These are phyloP conservation scores for Citrullus amarus DNA, from an alignment of 306 rosid genomes.

Conservation along the genomic window DNA sequence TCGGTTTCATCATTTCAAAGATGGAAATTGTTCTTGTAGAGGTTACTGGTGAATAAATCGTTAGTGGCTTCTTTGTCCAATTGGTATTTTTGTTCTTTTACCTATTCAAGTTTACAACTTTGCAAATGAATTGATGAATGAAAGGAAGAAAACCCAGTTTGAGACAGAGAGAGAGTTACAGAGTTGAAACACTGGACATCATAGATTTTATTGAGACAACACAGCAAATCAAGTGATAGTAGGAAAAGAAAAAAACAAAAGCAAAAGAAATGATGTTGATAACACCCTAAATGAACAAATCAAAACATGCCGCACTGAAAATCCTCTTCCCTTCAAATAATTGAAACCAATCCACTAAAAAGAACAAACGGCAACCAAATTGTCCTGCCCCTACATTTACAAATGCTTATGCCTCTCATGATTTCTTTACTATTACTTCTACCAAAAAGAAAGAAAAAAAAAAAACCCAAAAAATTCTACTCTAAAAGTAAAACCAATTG, in stretches of 20 bases:
- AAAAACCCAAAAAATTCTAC: constrained; percentile 15
- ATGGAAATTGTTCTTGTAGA: constrained; percentile 55
- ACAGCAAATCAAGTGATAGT: background rate
- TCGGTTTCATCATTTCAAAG: constrained; percentile 63
- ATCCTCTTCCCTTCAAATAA: constrained; percentile 5
- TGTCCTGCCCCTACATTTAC: background rate
- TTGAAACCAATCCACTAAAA: background rate
- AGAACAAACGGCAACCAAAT: constrained; percentile 1
- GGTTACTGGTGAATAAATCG: constrained; percentile 43
- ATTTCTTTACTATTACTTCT: background rate
- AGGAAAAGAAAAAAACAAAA: background rate
- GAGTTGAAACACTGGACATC: background rate
- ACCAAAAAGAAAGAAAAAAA: background rate
- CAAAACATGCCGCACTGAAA: background rate
- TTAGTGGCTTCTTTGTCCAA: background rate
- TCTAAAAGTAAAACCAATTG: constrained; percentile 9
- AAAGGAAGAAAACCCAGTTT: background rate
- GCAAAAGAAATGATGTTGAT: background rate
- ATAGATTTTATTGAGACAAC: constrained; percentile 1
- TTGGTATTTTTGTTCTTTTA: background rate
- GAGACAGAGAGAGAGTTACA: background rate
- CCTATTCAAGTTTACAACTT: background rate
- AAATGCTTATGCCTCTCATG: background rate
- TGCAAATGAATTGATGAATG: background rate
- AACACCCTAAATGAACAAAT: background rate